A percentile compares a stretch with the other conserved stretches of the same genome.
Conservation (phyloP, 169 alveolate species). For the Ichthyophthirius multifiliis region DNA sequence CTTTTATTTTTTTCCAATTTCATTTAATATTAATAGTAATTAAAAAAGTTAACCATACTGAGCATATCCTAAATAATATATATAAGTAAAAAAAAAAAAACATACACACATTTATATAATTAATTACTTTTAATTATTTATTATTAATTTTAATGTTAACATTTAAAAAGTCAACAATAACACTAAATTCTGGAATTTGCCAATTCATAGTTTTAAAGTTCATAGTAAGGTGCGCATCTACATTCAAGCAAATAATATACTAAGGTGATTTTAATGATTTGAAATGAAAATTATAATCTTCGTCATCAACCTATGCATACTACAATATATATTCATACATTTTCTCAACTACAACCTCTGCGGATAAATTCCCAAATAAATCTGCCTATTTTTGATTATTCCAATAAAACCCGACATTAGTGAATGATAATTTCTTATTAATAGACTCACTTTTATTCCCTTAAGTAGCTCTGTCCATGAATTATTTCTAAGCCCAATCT, state of each 20-base stretch:
- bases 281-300: not conserved
- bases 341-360: not conserved
- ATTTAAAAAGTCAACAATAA: not conserved
- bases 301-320: not conserved
- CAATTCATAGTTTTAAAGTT: not conserved
- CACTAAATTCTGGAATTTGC: not conserved
- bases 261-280: not conserved
- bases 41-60: not conserved
- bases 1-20: not conserved
- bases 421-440: not conserved
- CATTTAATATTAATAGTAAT: not conserved
- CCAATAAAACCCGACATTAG: not conserved
- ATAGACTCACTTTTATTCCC: not conserved
- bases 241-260: not conserved
- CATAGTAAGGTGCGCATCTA: not conserved
- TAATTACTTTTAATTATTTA: not conserved
- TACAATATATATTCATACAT: not conserved
- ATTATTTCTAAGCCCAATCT: not conserved
- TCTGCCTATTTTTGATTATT: not conserved
- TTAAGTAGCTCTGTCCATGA: not conserved
- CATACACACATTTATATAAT: not conserved
- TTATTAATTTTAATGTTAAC: not conserved
- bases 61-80: not conserved
- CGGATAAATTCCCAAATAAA: not conserved
- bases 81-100: not conserved